Percentiles rank a stretch among this genome's conserved stretches.
These are phyloP conservation scores for Cytospora mali DNA, from an alignment of 2,329 filamentous ascomycete species.

Conservation along the genomic window DNA sequence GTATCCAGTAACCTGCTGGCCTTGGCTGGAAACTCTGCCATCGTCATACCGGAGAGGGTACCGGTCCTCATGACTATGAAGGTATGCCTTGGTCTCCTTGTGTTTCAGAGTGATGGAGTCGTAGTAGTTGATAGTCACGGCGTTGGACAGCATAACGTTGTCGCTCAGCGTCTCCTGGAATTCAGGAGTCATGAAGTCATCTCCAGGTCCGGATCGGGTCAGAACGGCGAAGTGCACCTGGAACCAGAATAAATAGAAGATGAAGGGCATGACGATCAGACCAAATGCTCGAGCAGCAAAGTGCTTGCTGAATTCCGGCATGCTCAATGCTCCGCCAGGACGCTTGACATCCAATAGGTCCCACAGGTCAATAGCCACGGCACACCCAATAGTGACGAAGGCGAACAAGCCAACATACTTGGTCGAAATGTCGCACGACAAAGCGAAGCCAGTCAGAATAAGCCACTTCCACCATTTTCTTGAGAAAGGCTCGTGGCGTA, in stretches of 20 bases:
- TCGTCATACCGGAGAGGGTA: constrained; percentile 98
- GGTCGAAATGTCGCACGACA: constrained; percentile 97
- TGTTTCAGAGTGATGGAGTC: constrained; percentile 86
- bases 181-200: constrained; percentile 98
- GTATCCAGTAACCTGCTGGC: constrained; percentile 97
- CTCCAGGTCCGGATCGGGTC: constrained; percentile 84
- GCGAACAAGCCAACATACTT: constrained; percentile 98
- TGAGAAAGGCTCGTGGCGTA: constrained; percentile 83
- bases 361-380: constrained; percentile 94
- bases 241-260: constrained; percentile 99
- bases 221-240: constrained; percentile 97
- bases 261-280: constrained; percentile 86
- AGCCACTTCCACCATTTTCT: constrained; percentile 99
- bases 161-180: constrained; percentile 97
- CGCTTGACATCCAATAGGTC: constrained; percentile 89
- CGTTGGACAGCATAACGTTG: constrained; percentile 87
- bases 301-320: constrained; percentile 84
- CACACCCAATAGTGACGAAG: constrained; percentile 94
- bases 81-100: constrained; percentile 96
- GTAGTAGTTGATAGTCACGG: constrained; percentile 85
- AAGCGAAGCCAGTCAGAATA: constrained; percentile 86
- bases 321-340: constrained; percentile 74
- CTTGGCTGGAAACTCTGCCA: constrained; percentile 94
- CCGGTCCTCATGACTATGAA: constrained; percentile 86
- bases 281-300: constrained; percentile 85